Base-by-base conservation (phyloP, 768 basidiomycete species). In the Floccularia luteovirens region DNA sequence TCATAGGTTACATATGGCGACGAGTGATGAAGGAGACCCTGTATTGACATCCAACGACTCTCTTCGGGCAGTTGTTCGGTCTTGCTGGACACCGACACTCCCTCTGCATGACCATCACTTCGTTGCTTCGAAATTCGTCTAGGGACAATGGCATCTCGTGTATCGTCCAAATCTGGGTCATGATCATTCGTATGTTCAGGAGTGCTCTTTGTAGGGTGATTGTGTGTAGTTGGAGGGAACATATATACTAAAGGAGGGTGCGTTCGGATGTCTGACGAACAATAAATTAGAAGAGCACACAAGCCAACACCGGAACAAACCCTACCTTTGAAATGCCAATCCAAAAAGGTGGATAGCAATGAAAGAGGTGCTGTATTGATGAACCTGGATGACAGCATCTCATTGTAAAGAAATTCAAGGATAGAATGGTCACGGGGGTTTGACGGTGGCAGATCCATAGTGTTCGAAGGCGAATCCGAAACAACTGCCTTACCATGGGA, bases 341-440 rank as follows among this genome's bases (percentile, higher is more conserved):
- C 69, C 13, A 87, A 55, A 5, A 66, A 63, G 45, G 77, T 79
- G 11, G 67, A 61, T 36, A 88, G 57, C 30, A 86, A 47, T 1
- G 79, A 77, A 12, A 85, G 53, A 2, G 84, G 83, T 17, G 74
- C 60, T 2, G 73, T 57, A 52, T 86, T 86, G 49, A 88, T 77
- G 49, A 82, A 86, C 24, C 81, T 62, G 11, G 74, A 64, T 4
- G 72, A 72, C 20, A 85, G 78, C 75, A 82, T 79, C 46, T 79
- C 76, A 14, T 61, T 67, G 61, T 84, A 87, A 8, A 85, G 78
- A 32, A 58, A 59, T 48, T 80, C 76, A 17, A 88, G 61, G 10
- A 82, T 46, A 0, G 71, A 67, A 50, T 87, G 85, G 43, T 87
- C 81, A 6, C 79, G 66, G 2, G 84, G 83, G 51, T 87, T 75